Percentiles rank a stretch among this genome's conserved stretches.
Evolutionary conservation across 1,284 basidiomycete species (phyloP).

Genomic region (Ceratobasidium sp.): DNA sequence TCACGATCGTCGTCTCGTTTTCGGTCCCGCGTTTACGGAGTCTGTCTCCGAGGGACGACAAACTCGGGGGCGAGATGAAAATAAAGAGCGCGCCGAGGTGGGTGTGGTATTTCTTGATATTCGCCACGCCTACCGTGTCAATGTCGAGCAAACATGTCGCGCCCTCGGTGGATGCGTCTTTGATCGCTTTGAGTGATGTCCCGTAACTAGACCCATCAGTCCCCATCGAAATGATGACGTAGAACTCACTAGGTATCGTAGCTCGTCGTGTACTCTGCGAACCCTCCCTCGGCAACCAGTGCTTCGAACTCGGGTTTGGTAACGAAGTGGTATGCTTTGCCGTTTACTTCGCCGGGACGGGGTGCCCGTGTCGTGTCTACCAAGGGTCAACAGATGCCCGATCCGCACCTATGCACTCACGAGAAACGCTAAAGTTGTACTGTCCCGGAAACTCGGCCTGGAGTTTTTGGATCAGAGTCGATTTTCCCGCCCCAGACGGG

Average conservation of each 20-base stretch:
- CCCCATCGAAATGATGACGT: neutral
- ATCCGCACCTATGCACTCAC: constrained; percentile 57
- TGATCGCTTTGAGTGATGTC: constrained; percentile 77
- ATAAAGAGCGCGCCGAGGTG: constrained; percentile 86
- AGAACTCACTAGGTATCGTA: constrained; percentile 77
- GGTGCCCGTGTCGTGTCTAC: constrained; percentile 91
- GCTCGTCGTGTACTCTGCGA: constrained; percentile 75
- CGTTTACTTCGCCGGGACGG: constrained; percentile 82
- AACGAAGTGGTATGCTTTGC: constrained; percentile 66
- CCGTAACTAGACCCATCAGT: constrained; percentile 63
- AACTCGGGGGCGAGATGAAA: constrained; percentile 90
- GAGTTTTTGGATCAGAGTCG: constrained; percentile 85
- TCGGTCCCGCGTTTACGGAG: constrained; percentile 88
- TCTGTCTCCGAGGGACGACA: constrained; percentile 69
- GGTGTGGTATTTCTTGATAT: constrained; percentile 76
- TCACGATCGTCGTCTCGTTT: constrained; percentile 71
- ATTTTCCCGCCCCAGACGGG: constrained; percentile 93
- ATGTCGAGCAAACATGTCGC: constrained; percentile 92
- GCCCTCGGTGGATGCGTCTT: constrained; percentile 52
- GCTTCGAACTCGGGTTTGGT: constrained; percentile 56
- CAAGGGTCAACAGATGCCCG: constrained; percentile 20
- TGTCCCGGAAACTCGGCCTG: constrained; percentile 82
- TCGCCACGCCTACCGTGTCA: constrained; percentile 92
- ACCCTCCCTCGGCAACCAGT: constrained; percentile 58
- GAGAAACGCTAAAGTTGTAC: constrained; percentile 95